phyloP scores from a whole-genome alignment of 805 yeast species.

The Candida yuanshanica region DNA sequence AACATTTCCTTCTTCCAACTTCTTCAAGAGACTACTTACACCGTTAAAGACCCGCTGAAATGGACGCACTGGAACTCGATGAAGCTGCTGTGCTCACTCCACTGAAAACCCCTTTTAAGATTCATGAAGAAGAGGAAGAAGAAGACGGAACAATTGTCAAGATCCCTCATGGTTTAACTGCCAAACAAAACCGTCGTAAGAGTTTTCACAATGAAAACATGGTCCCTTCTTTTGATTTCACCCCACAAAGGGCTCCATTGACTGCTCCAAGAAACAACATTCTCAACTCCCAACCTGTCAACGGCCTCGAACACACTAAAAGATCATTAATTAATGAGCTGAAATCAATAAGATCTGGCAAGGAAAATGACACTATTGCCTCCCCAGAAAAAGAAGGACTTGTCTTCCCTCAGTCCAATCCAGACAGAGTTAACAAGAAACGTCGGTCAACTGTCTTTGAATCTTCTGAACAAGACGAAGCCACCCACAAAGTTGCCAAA shows the following conservation, averaged over 20 bases:
- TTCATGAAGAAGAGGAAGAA: slow-evolving; percentile 15
- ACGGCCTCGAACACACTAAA: slow-evolving; percentile 15
- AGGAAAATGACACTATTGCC: slow-evolving; percentile 14
- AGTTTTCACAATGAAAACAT: slow-evolving; percentile 14
- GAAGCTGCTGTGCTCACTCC: slow-evolving; percentile 21
- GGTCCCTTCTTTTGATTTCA: slow-evolving; percentile 4
- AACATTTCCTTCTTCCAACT: not conserved
- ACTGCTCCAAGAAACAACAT: slow-evolving; percentile 28
- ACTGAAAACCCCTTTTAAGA: slow-evolving; percentile 14
- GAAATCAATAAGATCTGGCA: slow-evolving; percentile 4
- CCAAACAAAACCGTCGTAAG: slow-evolving; percentile 25
- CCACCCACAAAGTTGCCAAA: not conserved
- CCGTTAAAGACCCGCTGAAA: not conserved
- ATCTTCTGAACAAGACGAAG: slow-evolving; percentile 18
- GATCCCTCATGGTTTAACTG: slow-evolving; percentile 42
- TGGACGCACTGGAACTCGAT: slow-evolving; percentile 2
- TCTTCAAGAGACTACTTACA: not conserved
- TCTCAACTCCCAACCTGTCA: slow-evolving; percentile 21
- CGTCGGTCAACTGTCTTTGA: slow-evolving; percentile 21
- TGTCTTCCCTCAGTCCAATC: slow-evolving; percentile 5
- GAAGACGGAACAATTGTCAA: slow-evolving; percentile 14
- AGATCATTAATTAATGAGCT: slow-evolving; percentile 15
- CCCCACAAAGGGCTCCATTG: slow-evolving; percentile 23
- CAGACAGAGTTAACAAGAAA: slow-evolving; percentile 5
- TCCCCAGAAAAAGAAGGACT: not conserved